Evolutionary conservation across 257 asterid species (phyloP), one percentile per base, ranked within the genome.

Genomic region (Solanum bukasovii): DNA sequence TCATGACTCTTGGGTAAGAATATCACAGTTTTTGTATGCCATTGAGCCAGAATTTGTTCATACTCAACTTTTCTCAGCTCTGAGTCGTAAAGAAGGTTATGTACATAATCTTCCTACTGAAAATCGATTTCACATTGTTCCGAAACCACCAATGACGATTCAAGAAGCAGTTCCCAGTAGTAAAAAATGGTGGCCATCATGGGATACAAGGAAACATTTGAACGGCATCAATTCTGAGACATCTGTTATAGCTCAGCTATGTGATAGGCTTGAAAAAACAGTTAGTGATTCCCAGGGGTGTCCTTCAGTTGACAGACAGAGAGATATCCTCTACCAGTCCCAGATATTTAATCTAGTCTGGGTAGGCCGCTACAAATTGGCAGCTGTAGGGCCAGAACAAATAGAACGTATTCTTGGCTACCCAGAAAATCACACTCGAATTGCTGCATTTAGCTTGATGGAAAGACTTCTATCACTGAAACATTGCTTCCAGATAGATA

Each of bases 161-260:
- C 91, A 92, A 83, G 98, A 94, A 91, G 96, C 94, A 59, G 63
- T 94, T 84, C 98, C 98, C 4, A 89, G 73, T 13, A 40, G 93
- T 5, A 91, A 63, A 73, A 94, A 90, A 89, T 96, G 95, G 95
- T 94, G 98, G 99, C 99, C 99, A 5, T 90, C 92, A 0, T 97
- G 99, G 99, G 99, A 97, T 87, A 90, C 92, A 12, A 93, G 99
- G 91, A 92, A 91, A 92, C 95, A 94, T 18, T 42, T 97, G 86
- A 91, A 49, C 89, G 33, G 86, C 90, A 88, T 96, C 86, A 89
- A 82, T 56, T 90, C 89, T 42, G 98, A 95, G 84, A 74, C 90
- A 3, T 77, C 85, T 3, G 94, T 91, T 74, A 6, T 88, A 65
- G 79, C 95, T 87, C 90, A 89, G 78, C 59, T 91, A 13, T 93